phyloP scores from a whole-genome alignment of 2,329 filamentous ascomycete species.

The Penicillium thymicola region DNA sequence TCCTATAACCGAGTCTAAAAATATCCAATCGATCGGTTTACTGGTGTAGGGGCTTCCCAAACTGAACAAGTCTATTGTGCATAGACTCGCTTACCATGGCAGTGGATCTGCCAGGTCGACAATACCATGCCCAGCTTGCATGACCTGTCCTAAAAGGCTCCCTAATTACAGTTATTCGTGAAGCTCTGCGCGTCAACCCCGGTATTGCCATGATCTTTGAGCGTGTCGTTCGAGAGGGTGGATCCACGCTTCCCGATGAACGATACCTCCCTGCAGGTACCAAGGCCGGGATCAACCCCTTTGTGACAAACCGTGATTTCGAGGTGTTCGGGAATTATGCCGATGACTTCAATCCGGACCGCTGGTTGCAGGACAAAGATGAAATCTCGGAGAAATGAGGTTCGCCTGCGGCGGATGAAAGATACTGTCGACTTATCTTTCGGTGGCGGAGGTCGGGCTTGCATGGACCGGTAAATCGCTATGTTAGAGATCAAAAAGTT shows the following conservation, averaged over 20 bases:
- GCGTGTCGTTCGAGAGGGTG: slow-evolving; percentile 46
- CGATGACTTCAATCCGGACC: slow-evolving; percentile 46
- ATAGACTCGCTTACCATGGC: no score
- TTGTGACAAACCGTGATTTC: slow-evolving; percentile 39
- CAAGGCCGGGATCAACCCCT: slow-evolving; percentile 37
- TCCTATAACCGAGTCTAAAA: no score
- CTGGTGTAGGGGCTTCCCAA: no score
- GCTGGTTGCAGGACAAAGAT: slow-evolving; percentile 44
- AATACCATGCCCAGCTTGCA: no score
- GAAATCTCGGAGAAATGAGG: slow-evolving; percentile 33
- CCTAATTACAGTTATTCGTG: slow-evolving; percentile 43
- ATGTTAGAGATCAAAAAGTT: slow-evolving; percentile 60
- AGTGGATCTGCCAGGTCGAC: no score
- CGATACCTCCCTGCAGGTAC: slow-evolving; percentile 36
- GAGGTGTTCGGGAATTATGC: slow-evolving; percentile 47
- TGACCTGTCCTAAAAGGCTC: no score
- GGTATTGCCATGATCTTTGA: slow-evolving; percentile 50
- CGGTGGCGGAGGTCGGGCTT: slow-evolving; percentile 54
- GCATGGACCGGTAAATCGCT: slow-evolving; percentile 55
- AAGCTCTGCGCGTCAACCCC: slow-evolving; percentile 52
- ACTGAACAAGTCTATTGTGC: no score
- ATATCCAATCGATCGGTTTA: no score
- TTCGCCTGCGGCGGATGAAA: slow-evolving; percentile 39
- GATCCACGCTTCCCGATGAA: slow-evolving; percentile 30
- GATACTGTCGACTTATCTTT: slow-evolving; percentile 43